phyloP scores from a whole-genome alignment of 2,329 filamentous ascomycete genomes.

The Emmonsiellopsis sp. region DNA sequence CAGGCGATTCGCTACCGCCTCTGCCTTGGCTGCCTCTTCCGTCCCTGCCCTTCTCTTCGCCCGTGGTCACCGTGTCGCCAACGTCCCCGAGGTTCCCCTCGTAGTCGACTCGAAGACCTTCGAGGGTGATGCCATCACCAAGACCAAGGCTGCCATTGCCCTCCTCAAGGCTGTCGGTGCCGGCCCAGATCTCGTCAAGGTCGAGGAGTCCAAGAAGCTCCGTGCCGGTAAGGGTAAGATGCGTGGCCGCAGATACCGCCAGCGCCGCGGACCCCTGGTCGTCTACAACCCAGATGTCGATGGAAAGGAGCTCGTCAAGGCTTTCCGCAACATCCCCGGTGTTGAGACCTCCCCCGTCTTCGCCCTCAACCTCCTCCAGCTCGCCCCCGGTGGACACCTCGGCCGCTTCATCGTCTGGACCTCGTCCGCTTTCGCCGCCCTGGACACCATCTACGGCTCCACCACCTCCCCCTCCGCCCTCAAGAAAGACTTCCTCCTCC shows the following conservation, averaged over 20 bases:
- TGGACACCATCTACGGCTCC: constrained; percentile 94
- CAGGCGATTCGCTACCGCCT: constrained; percentile 94
- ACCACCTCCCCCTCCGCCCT: constrained; percentile 80
- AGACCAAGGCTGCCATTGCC: constrained; percentile 77
- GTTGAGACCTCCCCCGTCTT: constrained; percentile 94
- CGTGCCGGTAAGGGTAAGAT: constrained; percentile 99
- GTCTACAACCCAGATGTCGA: constrained; percentile 95
- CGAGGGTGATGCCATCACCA: constrained; percentile 66
- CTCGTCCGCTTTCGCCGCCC: constrained; percentile 89
- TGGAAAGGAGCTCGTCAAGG: constrained; percentile 84
- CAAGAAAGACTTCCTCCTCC: constrained; percentile 99
- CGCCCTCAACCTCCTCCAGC: constrained; percentile 95
- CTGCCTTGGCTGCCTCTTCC: constrained; percentile 91
- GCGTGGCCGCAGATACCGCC: constrained; percentile 88
- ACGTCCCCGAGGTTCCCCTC: constrained; percentile 91
- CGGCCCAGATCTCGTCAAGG: constrained; percentile 85
- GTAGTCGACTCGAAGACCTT: constrained; percentile 90
- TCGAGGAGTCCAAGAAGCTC: constrained; percentile 91
- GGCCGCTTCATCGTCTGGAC: constrained; percentile 99
- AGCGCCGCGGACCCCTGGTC: constrained; percentile 94
- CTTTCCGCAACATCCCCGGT: constrained; percentile 98
- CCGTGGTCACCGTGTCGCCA: constrained; percentile 90
- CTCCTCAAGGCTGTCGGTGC: constrained; percentile 91
- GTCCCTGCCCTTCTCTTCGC: constrained; percentile 90
- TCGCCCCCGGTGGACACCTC: constrained; percentile 96